Base-by-base conservation (phyloP, 257 asterid genomes). In the Fraxinus pennsylvanica region DNA sequence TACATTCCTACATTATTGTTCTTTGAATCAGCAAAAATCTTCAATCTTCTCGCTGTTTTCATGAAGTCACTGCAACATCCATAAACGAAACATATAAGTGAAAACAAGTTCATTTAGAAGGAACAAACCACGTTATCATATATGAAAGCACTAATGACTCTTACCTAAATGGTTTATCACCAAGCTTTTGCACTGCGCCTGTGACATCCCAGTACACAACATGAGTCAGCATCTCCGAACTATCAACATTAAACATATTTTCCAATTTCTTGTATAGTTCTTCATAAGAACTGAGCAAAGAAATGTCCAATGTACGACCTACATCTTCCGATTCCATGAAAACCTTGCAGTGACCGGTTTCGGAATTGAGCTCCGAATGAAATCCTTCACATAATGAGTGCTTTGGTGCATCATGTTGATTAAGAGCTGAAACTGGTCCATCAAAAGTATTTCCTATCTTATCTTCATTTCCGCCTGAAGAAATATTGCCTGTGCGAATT, bases 251-350 rank as follows among this genome's bases (percentile, higher is more conserved):
- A 43, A 92, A 89, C 95, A 92, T 86, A 71, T 73, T 80, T 36
- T 87, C 89, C 83, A 95, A 76, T 79, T 90, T 92, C 57, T 54
- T 29, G 77, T 82, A 77, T 79, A 94, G 77, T 47, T 94, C 91
- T 22, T 91, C 97, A 35, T 87, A 94, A n/a, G 98, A 92, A 63
- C 81, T 81, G 7, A 91, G 78, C 82, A 79, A 71, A 25, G 93
- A 87, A 70, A 94, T 97, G 76, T 94, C 96, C 14, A 94, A 78
- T 13, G 91, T 89, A 19, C 96, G 91, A 13, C 98, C 97, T 9
- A 92, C 89, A 54, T 93, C 95, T 72, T 93, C 97, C 0, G 96
- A 89, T 75, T 92, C 96, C 91, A 94, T 81, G 80, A 91, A 94
- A 52, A 89, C 96, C 84, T 94, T 90, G 83, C 97, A 94, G 68